Percentiles rank a stretch among this genome's conserved stretches.
These are phyloP conservation scores for Sparassis latifolia DNA, from an alignment of 1,284 basidiomycete species.

Conservation along the genomic window DNA sequence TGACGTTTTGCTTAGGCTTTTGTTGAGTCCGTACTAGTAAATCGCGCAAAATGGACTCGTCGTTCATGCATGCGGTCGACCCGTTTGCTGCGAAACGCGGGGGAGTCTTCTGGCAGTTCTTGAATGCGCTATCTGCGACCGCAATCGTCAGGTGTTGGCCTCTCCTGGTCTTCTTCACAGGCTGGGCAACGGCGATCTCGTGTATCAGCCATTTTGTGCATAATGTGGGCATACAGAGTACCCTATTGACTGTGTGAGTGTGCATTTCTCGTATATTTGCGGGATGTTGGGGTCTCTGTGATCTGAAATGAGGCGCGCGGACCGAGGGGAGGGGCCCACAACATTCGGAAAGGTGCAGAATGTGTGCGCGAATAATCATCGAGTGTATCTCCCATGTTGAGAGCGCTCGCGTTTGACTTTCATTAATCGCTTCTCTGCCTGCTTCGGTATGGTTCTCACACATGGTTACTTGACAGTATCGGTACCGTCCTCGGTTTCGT, in stretches of 20 bases:
- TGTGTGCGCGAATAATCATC: too few species aligned
- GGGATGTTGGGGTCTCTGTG: not conserved
- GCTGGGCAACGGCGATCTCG: conserved; percentile 50
- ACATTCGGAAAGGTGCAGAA: not conserved
- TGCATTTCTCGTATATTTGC: not conserved
- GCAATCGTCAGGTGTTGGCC: conserved; percentile 66
- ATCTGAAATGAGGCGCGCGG: not conserved
- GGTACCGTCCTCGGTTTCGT: conserved; percentile 65
- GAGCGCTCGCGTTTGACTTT: too few species aligned
- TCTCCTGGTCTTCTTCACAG: conserved; percentile 53
- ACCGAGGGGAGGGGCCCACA: not conserved
- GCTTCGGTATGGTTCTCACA: not conserved
- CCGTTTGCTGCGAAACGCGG: not conserved
- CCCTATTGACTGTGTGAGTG: conserved; percentile 56
- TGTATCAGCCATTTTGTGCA: conserved; percentile 43
- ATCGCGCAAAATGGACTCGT: not conserved
- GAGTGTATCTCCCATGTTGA: too few species aligned
- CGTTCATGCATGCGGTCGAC: not conserved
- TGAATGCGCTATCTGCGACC: conserved; percentile 50
- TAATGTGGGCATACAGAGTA: conserved; percentile 38
- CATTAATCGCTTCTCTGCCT: too few species aligned
- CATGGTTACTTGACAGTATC: conserved; percentile 28
- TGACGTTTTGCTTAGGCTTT: too few species aligned
- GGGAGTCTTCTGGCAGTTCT: not conserved
- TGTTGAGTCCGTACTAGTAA: too few species aligned